Conservation (phyloP, 2,329 filamentous ascomycete species). For the Stagonosporopsis tanaceti region DNA sequence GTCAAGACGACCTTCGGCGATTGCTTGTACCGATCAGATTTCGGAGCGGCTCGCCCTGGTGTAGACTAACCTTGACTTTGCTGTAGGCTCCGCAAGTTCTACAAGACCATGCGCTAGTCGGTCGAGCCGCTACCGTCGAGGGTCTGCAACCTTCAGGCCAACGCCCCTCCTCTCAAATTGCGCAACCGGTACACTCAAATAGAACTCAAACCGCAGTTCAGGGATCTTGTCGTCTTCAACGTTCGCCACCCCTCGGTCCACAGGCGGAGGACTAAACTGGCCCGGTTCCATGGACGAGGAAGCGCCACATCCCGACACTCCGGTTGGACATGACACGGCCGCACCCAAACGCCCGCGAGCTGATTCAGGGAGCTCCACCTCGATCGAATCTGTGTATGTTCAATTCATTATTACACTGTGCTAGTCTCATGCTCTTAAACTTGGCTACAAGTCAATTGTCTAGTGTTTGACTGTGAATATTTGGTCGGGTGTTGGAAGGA, state of each 20-base stretch:
- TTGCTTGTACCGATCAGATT: slow-evolving; percentile 10
- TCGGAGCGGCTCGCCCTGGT: slow-evolving; percentile 14
- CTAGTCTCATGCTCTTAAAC: not conserved
- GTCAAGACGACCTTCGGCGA: slow-evolving; percentile 6
- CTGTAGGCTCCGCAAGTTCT: slow-evolving; percentile 17
- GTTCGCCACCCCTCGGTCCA: slow-evolving; percentile 25
- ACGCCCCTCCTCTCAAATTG: slow-evolving; percentile 14
- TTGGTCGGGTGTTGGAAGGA: not conserved
- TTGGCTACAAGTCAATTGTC: not conserved
- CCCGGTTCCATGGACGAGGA: slow-evolving; percentile 49
- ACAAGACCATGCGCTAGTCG: slow-evolving; percentile 18
- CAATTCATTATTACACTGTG: not conserved
- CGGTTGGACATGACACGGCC: slow-evolving; percentile 46
- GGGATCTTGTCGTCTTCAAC: slow-evolving; percentile 12
- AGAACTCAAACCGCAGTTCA: not conserved
- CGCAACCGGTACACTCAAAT: slow-evolving; percentile 4
- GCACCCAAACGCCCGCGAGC: slow-evolving; percentile 44
- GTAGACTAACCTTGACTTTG: slow-evolving; percentile 12
- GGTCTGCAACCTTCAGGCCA: slow-evolving; percentile 14
- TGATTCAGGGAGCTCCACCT: slow-evolving; percentile 45
- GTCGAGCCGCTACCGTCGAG: slow-evolving; percentile 20
- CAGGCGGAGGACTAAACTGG: slow-evolving; percentile 27
- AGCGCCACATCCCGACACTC: slow-evolving; percentile 48
- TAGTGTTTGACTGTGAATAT: not conserved
- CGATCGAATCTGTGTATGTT: slow-evolving; percentile 46